Evolutionary conservation across 345 rosid genomes (phyloP).

Genomic region (Citrus reticulata): DNA sequence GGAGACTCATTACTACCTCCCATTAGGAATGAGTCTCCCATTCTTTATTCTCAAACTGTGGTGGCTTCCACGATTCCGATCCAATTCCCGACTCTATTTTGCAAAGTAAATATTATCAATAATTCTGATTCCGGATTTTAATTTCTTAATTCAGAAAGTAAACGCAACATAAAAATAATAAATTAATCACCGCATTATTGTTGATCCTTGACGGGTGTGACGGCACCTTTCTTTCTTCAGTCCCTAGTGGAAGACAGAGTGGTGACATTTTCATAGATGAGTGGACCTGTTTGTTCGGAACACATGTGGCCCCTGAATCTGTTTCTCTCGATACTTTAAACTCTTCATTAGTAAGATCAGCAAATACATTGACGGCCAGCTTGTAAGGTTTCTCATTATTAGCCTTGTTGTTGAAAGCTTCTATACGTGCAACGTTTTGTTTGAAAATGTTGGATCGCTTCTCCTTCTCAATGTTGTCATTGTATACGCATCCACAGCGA

Average conservation of each 20-base stretch:
- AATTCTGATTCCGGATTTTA: fast-evolving
- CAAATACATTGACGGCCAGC: neutral
- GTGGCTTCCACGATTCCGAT: no score
- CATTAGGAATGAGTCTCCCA: no score
- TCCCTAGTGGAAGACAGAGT: no score
- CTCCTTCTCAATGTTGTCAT: conserved; percentile 21
- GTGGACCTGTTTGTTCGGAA: neutral
- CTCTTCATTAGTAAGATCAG: neutral
- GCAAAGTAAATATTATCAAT: fast-evolving
- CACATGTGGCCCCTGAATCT: neutral
- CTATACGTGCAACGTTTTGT: neutral
- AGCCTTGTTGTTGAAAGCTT: neutral
- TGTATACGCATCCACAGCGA: conserved; percentile 23
- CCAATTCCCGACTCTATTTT: no score
- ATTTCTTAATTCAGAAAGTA: fast-evolving
- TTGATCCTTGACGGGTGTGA: no score
- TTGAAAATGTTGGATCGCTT: neutral
- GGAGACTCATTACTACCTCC: no score
- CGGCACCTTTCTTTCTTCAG: no score
- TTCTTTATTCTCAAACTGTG: no score
- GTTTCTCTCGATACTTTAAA: neutral
- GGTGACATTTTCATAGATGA: no score
- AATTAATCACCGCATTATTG: no score
- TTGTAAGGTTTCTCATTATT: neutral
- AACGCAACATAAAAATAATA: no score